Conservation (phyloP, 805 yeast species). For the Wickerhamomyces mucosus region DNA sequence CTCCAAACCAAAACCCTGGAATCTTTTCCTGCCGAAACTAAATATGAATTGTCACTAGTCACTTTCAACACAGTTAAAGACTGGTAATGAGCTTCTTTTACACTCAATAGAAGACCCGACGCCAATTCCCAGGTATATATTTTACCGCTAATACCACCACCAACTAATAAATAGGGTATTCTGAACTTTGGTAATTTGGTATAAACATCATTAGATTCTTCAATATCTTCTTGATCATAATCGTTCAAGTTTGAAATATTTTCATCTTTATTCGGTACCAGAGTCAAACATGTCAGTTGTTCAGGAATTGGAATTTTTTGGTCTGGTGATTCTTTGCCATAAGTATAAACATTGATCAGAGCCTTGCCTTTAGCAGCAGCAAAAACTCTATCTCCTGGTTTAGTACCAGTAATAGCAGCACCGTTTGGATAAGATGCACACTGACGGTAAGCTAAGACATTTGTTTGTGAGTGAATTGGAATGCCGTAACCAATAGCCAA, state of each 20-base stretch:
- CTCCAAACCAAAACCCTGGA: conserved; percentile 74
- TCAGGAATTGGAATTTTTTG: conserved; percentile 84
- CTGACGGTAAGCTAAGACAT: conserved; percentile 34
- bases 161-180: conserved; percentile 59
- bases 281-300: conserved; percentile 47
- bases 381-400: conserved; percentile 29
- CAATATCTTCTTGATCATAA: conserved; percentile 11
- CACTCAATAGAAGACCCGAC: conserved; percentile 66
- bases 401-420: conserved; percentile 38
- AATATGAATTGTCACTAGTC: conserved; percentile 50
- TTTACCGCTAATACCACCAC: conserved; percentile 68
- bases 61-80: conserved; percentile 50
- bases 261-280: conserved; percentile 24
- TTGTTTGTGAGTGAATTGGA: conserved; percentile 33
- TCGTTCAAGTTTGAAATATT: conserved; percentile 18
- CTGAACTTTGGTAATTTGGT: conserved; percentile 30
- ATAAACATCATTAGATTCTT: conserved; percentile 13
- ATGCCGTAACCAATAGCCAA: conserved; percentile 32
- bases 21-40: conserved; percentile 75
- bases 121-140: conserved; percentile 77
- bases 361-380: conserved; percentile 68
- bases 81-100: conserved; percentile 81
- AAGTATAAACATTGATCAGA: conserved; percentile 58
- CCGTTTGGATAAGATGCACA: conserved; percentile 41
- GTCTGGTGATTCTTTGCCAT: conserved; percentile 63